Evolutionary conservation across 345 rosid species (phyloP).

Genomic region (Sapria himalayana): DNA sequence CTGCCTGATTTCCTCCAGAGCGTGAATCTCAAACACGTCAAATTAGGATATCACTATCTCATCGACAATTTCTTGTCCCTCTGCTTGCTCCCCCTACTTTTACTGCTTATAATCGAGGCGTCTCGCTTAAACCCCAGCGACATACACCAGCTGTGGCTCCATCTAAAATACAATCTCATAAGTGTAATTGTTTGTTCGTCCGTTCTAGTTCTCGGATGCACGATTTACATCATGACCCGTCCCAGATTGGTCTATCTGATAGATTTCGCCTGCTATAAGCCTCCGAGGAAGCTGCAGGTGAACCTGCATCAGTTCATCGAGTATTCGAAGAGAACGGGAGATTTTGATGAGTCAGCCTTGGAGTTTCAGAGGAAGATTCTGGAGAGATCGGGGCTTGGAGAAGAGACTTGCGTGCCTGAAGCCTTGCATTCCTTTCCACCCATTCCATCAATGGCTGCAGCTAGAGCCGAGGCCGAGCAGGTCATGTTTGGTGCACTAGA

Average conservation of each 20-base stretch:
- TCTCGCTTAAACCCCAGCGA: slow-evolving; percentile 17
- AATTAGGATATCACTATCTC: slow-evolving; percentile 50
- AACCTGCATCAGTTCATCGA: slow-evolving; percentile 16
- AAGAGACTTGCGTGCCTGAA: slow-evolving; percentile 23
- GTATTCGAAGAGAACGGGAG: slow-evolving; percentile 18
- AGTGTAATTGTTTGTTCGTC: slow-evolving; percentile 17
- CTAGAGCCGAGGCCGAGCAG: slow-evolving; percentile 26
- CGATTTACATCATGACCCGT: slow-evolving; percentile 22
- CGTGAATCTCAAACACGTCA: slow-evolving; percentile 41
- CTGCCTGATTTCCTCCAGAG: slow-evolving; percentile 52
- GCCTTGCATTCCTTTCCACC: slow-evolving; percentile 21
- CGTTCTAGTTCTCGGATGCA: slow-evolving; percentile 15
- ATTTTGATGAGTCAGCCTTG: slow-evolving; percentile 18
- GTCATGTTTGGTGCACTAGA: slow-evolving; percentile 37
- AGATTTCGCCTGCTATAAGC: slow-evolving; percentile 23
- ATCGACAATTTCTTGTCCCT: slow-evolving; percentile 49
- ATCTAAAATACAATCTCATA: slow-evolving; percentile 23
- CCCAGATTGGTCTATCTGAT: slow-evolving; percentile 25
- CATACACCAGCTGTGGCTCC: slow-evolving; percentile 19
- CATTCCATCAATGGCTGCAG: slow-evolving; percentile 19
- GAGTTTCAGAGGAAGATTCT: slow-evolving; percentile 30
- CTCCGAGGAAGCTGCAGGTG: slow-evolving; percentile 14
- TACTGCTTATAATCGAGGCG: no score
- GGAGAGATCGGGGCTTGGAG: slow-evolving; percentile 30
- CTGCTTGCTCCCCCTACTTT: slow-evolving; percentile 25